Evolutionary conservation across 306 rosid species (phyloP).

Genomic region (cucumber (Cucumis sativus)): Cucumber_9930_V3 NC_026655.2:8889001-8889500

Average conservation of each 20-base stretch:
- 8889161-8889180: conserved; percentile 64
- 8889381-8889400: conserved; percentile 79
- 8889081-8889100: not conserved
- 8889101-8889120: conserved; percentile 59
- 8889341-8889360: conserved; percentile 85
- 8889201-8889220: conserved; percentile 26
- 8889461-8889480: conserved; percentile 55
- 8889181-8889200: conserved; percentile 49
- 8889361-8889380: conserved; percentile 98
- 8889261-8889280: conserved; percentile 19
- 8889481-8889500: not conserved
- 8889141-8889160: conserved; percentile 75
- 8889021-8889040: not conserved
- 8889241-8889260: conserved; percentile 39
- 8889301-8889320: conserved; percentile 72
- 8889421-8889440: conserved; percentile 61
- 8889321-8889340: conserved; percentile 69
- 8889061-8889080: not conserved
- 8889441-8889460: conserved; percentile 83
- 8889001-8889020: not conserved
- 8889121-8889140: conserved; percentile 61
- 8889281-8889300: conserved; percentile 50
- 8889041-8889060: not conserved
- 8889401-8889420: conserved; percentile 68
- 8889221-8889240: conserved; percentile 20